Base-by-base conservation (phyloP, 225 moss, liverwort and hornwort genomes). In the Thuidium tamariscinum region DNA sequence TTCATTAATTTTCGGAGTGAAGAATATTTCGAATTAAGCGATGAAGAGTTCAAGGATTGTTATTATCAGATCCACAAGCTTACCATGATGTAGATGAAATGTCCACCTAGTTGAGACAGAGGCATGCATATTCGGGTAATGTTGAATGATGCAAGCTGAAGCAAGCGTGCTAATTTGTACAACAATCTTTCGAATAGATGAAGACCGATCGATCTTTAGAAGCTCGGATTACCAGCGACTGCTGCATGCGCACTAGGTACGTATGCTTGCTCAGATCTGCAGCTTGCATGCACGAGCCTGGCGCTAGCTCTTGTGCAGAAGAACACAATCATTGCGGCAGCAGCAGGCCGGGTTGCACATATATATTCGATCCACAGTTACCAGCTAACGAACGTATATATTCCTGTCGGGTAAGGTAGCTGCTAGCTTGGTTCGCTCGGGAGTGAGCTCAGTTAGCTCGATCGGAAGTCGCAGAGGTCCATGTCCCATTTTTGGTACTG, bases 271-370 rank as follows among this genome's bases (percentile, higher is more conserved):
- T 21, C 85, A 84, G 85, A 79, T 60, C 65, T 62, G 64, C 65
- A 48, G 66, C 66, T 85, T 83, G 88, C 79, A 79, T 88, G 88
- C 90, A 86, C 88, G 88, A 83, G 82, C 67, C 87, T 76, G 74
- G 54, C 79, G 77, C n/a, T n/a, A n/a, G n/a, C 81, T 54, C 80
- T 74, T 79, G 69, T 79, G 82, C 90, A 88, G 85, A 44, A 62
- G 65, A 83, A 83, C 83, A 80, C 90, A 90, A 90, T 90, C 80
- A 90, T 88, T 88, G 86, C 32, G 22, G 72, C 80, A 79, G 72
- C 64, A 83, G 46, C 49, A 76, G 63, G 56, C 67, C 5, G 83
- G 62, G 32, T 83, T 86, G 86, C 88, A 46, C 83, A 88, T 51
- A 48, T 59, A 59, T 59, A 20, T 51, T 21, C 49, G 20, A 20